Evolutionary conservation across 108 stramenopile genomes (phyloP).

Genomic region (Tribonema minus): DNA sequence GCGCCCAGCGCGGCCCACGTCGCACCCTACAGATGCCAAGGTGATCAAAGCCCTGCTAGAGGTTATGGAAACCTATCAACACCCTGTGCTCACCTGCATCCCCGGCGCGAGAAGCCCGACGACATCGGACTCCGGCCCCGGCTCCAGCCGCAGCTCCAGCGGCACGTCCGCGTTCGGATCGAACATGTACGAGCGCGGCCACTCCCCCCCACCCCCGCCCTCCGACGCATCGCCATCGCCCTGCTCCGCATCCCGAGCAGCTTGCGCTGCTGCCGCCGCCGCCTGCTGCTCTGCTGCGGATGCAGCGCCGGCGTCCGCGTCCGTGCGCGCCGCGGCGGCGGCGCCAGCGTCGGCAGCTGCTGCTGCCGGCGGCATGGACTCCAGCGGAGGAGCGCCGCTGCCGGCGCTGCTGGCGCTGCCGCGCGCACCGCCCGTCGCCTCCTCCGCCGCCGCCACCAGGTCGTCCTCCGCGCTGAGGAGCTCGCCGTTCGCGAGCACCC

Average conservation of each 20-base stretch:
- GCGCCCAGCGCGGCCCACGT: too few species aligned
- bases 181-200: slow-evolving; percentile 26
- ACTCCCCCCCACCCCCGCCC: slow-evolving; percentile 16
- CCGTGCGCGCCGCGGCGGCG: background rate
- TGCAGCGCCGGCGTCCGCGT: background rate
- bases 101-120: too few species aligned
- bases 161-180: slow-evolving; percentile 16
- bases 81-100: too few species aligned
- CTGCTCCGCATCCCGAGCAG: slow-evolving; percentile 1
- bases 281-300: background rate
- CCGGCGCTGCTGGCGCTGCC: too few species aligned
- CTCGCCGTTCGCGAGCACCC: slow-evolving; percentile 89
- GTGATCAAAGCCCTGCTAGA: too few species aligned
- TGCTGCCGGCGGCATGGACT: slow-evolving; percentile 20
- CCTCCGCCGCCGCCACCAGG: background rate
- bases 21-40: too few species aligned
- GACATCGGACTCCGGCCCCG: too few species aligned
- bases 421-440: too few species aligned
- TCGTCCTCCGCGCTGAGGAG: slow-evolving; percentile 68
- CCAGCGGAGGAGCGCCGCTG: too few species aligned
- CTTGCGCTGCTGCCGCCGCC: background rate
- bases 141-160: slow-evolving; percentile 28
- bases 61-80: too few species aligned
- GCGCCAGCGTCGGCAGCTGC: background rate
- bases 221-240: slow-evolving; percentile 50